Base-by-base conservation (phyloP, 495 filamentous ascomycete species). In the Bathelium albidoporum region DNA sequence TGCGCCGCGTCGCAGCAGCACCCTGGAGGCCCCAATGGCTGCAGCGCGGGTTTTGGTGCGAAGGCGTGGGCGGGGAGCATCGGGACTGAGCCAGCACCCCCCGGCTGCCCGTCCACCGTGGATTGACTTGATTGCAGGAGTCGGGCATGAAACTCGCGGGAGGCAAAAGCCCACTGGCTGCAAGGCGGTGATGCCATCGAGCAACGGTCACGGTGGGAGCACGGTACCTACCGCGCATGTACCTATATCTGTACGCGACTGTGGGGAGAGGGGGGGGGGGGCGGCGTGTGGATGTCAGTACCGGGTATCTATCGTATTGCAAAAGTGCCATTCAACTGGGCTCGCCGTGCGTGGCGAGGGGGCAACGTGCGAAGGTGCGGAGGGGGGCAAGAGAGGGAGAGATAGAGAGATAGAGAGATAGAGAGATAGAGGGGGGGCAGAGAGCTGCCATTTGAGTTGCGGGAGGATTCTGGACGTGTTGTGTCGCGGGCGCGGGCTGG, bases 101-200 rank as follows among this genome's bases (percentile, higher is more conserved):
- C 49, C 20, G 20, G 49, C 49, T 29, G 22, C 7, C 12, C 49
- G 49, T 55, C 49, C 2, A 55, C 49, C 24, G 49, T 55, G 24
- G 49, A 55, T 55, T 28, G 49, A 55, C 49, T 55, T 55, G 49
- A 55, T 55, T 55, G 49, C 49, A 55, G 49, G 49, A 55, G 49
- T 29, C 49, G 49, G 49, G 49, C 49, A 55, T 55, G 49, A 55
- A 55, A 55, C 49, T n/a, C 12, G 49, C 22, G 12, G 49, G 49
- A 55, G 49, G 49, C 14, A 12, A 49, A 20, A 49, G 44, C 5
- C 14, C 44, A 49, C 14, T 20, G 44, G 22, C 44, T 18, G 44
- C 11, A 41, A 10, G 9, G 36, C 36, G 9, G 36, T 18, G 36
- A 41, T 41, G 36, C 10, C 36, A 18, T 41, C 36, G 36, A 41